Percentiles rank a stretch among this genome's conserved stretches.
phyloP scores from a whole-genome alignment of 208 protist species.

The Trypanosoma vivax region DNA sequence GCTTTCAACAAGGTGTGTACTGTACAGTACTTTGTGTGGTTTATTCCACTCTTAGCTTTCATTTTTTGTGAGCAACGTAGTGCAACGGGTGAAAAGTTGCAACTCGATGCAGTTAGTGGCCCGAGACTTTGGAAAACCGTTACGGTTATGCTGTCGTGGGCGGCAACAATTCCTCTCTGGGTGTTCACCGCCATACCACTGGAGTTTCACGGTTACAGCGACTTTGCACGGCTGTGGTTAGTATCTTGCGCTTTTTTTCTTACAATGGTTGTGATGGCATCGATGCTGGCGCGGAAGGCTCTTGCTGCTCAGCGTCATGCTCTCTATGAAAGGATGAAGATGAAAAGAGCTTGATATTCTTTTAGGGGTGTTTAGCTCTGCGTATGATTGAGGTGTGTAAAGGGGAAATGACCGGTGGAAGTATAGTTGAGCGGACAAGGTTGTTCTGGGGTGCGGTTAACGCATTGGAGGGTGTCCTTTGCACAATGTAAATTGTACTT shows the following conservation, averaged over 20 bases:
- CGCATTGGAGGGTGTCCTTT: no score
- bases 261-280: conserved; percentile 55
- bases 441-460: no score
- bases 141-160: conserved; percentile 40
- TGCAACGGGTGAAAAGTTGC: not conserved
- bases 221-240: conserved; percentile 79
- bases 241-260: conserved; percentile 82
- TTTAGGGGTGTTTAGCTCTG: not conserved
- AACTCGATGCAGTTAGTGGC: not conserved
- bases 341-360: not conserved
- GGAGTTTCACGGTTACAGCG: conserved; percentile 77
- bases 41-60: conserved; percentile 77
- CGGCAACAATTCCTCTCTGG: conserved; percentile 74
- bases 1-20: conserved; percentile 94
- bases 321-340: no score
- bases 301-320: conserved; percentile 24
- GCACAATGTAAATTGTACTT: no score
- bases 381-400: no score
- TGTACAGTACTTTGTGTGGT: conserved; percentile 95
- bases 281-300: conserved; percentile 58
- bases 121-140: conserved; percentile 18
- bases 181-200: conserved; percentile 61
- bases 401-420: no score
- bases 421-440: no score
- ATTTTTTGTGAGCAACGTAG: conserved; percentile 45